A percentile compares a stretch with the other conserved stretches of the same genome.
phyloP scores from a whole-genome alignment of 768 basidiomycete genomes.

The Boletus rubescentipes region DNA sequence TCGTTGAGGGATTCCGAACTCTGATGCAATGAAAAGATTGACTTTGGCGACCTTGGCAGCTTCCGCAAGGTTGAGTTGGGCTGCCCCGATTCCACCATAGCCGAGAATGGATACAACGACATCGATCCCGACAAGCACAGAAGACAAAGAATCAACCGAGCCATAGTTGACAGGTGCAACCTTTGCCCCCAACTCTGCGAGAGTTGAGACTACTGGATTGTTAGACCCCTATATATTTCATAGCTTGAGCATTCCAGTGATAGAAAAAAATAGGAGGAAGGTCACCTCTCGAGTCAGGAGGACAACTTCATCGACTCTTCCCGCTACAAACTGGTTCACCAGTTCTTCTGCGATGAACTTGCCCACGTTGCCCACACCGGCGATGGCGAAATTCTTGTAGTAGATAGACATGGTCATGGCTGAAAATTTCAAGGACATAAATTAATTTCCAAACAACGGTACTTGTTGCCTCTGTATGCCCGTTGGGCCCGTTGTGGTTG shows the following conservation, averaged over 20 bases:
- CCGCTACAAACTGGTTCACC: background rate
- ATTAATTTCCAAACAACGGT: background rate
- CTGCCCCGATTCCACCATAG: background rate
- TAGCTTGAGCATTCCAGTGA: background rate
- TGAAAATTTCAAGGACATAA: background rate
- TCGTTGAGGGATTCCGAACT: background rate
- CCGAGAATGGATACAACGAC: conserved; percentile 1
- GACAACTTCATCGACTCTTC: background rate
- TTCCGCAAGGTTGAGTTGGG: conserved; percentile 1
- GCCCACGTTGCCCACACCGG: conserved; percentile 1
- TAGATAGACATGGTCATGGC: background rate
- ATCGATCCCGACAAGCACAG: background rate
- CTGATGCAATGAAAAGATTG: background rate
- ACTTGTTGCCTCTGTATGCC: background rate
- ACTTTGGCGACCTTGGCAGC: conserved; percentile 2
- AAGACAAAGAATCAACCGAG: background rate
- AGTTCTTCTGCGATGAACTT: background rate
- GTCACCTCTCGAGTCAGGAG: conserved; percentile 1
- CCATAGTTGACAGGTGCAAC: background rate
- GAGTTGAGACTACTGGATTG: background rate
- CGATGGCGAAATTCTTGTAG: background rate
- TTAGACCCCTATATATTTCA: background rate
- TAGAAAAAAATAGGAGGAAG: background rate
- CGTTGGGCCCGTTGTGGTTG: too few relatives aligned
- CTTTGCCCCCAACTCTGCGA: background rate